Base-by-base conservation (phyloP, 1,139 yeast genomes). In the Kazachstania sp. region DNA sequence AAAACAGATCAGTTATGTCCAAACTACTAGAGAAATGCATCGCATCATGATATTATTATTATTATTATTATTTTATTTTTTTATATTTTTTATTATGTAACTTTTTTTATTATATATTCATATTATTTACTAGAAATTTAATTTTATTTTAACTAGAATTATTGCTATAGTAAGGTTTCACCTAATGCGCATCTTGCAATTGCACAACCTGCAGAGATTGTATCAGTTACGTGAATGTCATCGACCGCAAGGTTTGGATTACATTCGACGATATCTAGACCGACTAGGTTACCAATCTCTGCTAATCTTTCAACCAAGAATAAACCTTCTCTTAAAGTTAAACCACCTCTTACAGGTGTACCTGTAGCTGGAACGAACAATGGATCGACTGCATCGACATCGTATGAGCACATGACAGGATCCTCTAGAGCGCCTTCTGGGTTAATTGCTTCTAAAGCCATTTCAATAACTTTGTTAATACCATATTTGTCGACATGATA, bases 371-470 rank as follows among this genome's bases (percentile, higher is more conserved):
- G 97, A 15, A 94, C 97, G 63, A 74, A 87, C 53, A 81, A 75
- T 44, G 98, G 98, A 68, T 92, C 98, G 54, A 92, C 82, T 41
- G 97, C 97, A 67, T 92, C 98, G 44, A 92, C 97, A 64, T 92
- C 98, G 65, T 90, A 92, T 36, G 95, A 83, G 58, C 94, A 71
- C 70, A 92, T 97, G 54, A 92, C 75, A 38, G 98, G 97, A 46
- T 73, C 73, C 52, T 54, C 45, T 4, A 23, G 8, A 6, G 16
- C 19, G 7, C 88, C 51, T n/a, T 78, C 77, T 18, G 95, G 95
- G 67, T 86, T 84, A 55, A 92, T 74, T 45, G 77, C 75, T 53
- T 82, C 79, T 51, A 92, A 69, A 1, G 98, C 98, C 95, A 86
- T 86, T 57, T 87, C 95, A 44, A 92, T 80, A 50, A 92, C 97